phyloP scores from a whole-genome alignment of 2,329 filamentous ascomycete genomes.

The Fusarium sp. region DNA sequence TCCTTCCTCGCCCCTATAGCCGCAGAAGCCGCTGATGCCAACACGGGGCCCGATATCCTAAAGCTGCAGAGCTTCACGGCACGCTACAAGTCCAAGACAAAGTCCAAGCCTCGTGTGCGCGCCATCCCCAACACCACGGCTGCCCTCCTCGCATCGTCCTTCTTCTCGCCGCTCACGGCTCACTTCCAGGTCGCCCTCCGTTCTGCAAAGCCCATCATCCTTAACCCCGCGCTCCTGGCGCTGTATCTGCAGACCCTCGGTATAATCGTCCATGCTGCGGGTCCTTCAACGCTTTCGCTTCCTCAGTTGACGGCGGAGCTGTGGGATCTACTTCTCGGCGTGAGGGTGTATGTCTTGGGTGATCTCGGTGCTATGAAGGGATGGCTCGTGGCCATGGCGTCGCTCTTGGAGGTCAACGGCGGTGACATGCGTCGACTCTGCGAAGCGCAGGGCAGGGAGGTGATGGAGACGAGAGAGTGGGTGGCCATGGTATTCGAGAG shows the following conservation, averaged over 20 bases:
- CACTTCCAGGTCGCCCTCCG: constrained; percentile 78
- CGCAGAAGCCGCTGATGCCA: constrained; percentile 81
- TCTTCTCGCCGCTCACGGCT: constrained; percentile 89
- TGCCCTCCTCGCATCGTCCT: constrained; percentile 77
- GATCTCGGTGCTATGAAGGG: constrained; percentile 78
- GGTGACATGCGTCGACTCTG: constrained; percentile 79
- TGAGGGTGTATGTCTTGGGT: constrained; percentile 70
- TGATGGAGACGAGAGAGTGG: constrained; percentile 92
- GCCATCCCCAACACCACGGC: constrained; percentile 83
- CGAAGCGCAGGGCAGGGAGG: constrained; percentile 77
- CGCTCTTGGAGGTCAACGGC: constrained; percentile 84
- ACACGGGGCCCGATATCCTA: constrained; percentile 83
- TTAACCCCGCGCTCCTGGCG: constrained; percentile 80
- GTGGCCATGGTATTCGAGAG: constrained; percentile 79
- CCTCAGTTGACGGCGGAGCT: constrained; percentile 86
- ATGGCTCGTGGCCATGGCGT: constrained; percentile 82
- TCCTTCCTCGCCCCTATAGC: constrained; percentile 85
- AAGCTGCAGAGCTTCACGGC: constrained; percentile 93
- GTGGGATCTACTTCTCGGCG: constrained; percentile 81
- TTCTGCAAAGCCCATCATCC: constrained; percentile 68
- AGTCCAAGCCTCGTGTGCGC: constrained; percentile 57
- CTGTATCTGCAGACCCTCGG: constrained; percentile 89
- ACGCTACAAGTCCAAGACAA: constrained; percentile 50
- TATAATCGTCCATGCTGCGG: constrained; percentile 84
- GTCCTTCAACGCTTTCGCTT: constrained; percentile 80